Percentiles rank a stretch among this genome's conserved stretches.
Conservation (phyloP, 1,284 basidiomycete genomes). For the Trametes polyzona region DNA sequence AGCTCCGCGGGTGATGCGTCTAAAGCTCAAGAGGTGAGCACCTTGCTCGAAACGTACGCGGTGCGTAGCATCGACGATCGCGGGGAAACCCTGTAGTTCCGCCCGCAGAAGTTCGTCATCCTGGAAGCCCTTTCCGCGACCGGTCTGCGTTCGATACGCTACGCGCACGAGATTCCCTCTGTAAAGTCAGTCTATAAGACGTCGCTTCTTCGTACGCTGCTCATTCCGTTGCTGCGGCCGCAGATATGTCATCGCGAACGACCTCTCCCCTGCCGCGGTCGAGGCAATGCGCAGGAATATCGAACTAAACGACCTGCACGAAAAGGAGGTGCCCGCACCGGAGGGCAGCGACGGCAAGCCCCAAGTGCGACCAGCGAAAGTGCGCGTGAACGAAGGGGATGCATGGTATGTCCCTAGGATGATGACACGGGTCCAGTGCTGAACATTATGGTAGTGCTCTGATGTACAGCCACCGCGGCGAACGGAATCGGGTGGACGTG, state of each 20-base stretch:
- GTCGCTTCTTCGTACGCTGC: neutral
- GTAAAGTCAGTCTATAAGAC: slow-evolving; percentile 59
- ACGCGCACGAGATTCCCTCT: slow-evolving; percentile 96
- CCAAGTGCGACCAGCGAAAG: slow-evolving; percentile 49
- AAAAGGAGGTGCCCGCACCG: slow-evolving; percentile 21
- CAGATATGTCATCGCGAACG: slow-evolving; percentile 93
- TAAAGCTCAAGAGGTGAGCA: slow-evolving; percentile 18
- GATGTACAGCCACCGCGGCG: slow-evolving; percentile 89
- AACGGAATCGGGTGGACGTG: slow-evolving; percentile 82
- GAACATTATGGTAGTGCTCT: slow-evolving; percentile 59
- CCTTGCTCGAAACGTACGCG: neutral
- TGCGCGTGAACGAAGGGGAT: slow-evolving; percentile 88
- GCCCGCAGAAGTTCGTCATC: slow-evolving; percentile 73
- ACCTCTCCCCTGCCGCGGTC: slow-evolving; percentile 84
- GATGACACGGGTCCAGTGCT: neutral
- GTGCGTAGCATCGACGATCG: no score
- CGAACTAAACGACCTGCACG: slow-evolving; percentile 82
- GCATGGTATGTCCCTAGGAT: slow-evolving; percentile 68
- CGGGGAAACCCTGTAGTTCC: slow-evolving; percentile 18
- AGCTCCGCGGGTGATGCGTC: neutral
- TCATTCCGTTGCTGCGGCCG: neutral
- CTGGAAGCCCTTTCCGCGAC: slow-evolving; percentile 98
- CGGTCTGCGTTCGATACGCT: slow-evolving; percentile 93
- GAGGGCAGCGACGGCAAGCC: slow-evolving; percentile 28
- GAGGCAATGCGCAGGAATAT: slow-evolving; percentile 91